Percentiles rank a stretch among this genome's conserved stretches.
These are phyloP conservation scores for Trichoderma simmonsii DNA, from an alignment of 2,329 filamentous ascomycete genomes.

Conservation along the genomic window DNA sequence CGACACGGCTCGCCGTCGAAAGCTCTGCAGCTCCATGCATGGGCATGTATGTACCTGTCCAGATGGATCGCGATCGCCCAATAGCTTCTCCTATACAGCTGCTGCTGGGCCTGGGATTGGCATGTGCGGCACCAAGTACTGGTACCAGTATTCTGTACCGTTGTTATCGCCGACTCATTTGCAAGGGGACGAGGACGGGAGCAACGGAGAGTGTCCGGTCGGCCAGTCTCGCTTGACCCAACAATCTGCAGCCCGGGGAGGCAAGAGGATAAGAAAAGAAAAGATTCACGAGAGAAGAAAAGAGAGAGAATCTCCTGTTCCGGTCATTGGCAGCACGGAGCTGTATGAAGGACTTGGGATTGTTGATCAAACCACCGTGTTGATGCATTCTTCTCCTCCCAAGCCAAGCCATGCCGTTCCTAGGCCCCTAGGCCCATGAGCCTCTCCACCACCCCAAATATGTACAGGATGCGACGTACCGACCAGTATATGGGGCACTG, in stretches of 20 bases:
- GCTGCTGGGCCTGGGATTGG: neutral
- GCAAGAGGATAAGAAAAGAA: neutral
- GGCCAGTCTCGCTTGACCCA: neutral
- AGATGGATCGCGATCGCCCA: conserved; percentile 14
- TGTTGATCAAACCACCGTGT: conserved; percentile 19
- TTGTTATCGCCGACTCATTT: conserved; percentile 11
- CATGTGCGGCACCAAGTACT: neutral
- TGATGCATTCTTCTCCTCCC: neutral
- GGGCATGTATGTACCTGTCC: neutral
- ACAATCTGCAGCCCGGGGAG: neutral
- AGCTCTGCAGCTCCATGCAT: conserved; percentile 1
- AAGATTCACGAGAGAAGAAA: neutral
- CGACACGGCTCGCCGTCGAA: neutral
- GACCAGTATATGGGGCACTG: neutral
- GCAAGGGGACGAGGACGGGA: neutral
- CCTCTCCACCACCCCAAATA: conserved; percentile 16
- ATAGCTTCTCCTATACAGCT: neutral
- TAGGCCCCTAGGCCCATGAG: conserved; percentile 9
- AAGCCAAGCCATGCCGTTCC: neutral
- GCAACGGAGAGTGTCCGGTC: neutral
- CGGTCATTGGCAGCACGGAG: neutral
- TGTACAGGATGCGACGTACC: conserved; percentile 6
- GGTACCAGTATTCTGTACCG: neutral
- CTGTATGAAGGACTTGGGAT: neutral
- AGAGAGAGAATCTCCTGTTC: neutral